Base-by-base conservation (phyloP, 768 basidiomycete genomes). In the Hericium coralloides region DNA sequence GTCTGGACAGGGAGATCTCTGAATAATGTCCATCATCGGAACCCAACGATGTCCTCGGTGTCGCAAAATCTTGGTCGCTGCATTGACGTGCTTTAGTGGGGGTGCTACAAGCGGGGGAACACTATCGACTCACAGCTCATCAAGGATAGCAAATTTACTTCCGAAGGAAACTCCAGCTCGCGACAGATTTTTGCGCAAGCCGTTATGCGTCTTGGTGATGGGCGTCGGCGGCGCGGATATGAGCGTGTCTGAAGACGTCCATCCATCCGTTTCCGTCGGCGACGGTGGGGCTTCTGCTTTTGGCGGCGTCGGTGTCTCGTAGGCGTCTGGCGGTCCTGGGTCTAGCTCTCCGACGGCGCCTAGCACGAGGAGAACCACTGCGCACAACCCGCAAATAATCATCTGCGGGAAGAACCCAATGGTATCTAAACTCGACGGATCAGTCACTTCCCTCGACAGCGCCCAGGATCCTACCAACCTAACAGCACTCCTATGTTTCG, bases 391-490 rank as follows among this genome's bases (percentile, higher is more conserved):
- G n/a, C 71, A 65, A 26, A 78, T 66, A 23, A 80, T 68, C 77
- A 83, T 81, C 64, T 83, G 81, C 5, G 81, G 79, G 63, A 83
- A 82, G 65, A 76, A 80, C 2, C 80, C 82, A 49, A 84, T 80
- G 48, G 69, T 69, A 61, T 82, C 79, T 81, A 58, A 55, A 50
- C n/a, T 38, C 5, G 23, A 25, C 1, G 38, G 39, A 8, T 38
- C 31, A 39, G 31, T 4, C 20, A 17, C 20, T 25, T 37, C 15
- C 39, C 6, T 36, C 12, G 12, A 14, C 12, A 20, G 9, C 15
- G 37, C 20, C 7, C 18, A 23, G 3, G 12, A 17, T 25, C 48
- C 20, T 31, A 61, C 70, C 52, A 65, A 79, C 79, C 79, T 51
- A 80, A 75, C 18, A 79, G 66, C 15, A 78, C 74, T 53, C 78